Base-by-base conservation (phyloP, 176 grass and related monocot species). In the Ampelocalamus luodianensis region DNA sequence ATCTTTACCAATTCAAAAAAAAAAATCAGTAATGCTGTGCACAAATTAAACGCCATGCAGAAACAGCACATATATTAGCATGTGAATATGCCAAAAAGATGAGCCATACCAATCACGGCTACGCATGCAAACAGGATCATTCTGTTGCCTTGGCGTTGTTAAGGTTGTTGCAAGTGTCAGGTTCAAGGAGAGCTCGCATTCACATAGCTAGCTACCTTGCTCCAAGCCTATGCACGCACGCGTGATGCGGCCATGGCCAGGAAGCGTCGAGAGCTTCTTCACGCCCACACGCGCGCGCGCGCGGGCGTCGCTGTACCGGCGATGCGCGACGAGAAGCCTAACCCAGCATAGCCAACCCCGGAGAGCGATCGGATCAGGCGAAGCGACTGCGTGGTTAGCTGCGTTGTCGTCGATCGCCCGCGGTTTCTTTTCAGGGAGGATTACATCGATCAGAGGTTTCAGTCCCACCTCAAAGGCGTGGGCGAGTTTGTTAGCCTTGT, bases 401-500 rank as follows among this genome's bases (percentile, higher is more conserved):
- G 62, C 22, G 22, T 59, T 3, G 73, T 74, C 59, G 43, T 11
- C 70, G 37, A 42, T 50, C 43, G 32, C 64, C 51, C 37, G 10
- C 9, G 36, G 17, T 38, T 86, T 79, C 51, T 6, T 85, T 32
- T 27, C 15, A 68, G 72, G 20, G 48, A 5, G 24, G 63, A 29
- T 26, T 29, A 4, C 6, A 72, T 50, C 11, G 18, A 70, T 58
- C 6, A 17, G 84, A 85, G 78, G 79, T 67, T 74, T 84, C 77
- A 94, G 87, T 87, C 37, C 39, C 83, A 91, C 83, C 82, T 80
- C 86, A 73, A 82, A 73, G 8, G 5, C 24, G n/a, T 29, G 20
- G 32, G 58, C 27, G 37, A 82, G 92, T 94, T 91, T 94, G 93
- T 92, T 94, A 91, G 61, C 16, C 81, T 53, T 49, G 81, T 85